Evolutionary conservation across 768 basidiomycete genomes (phyloP).

Genomic region (Russula earlei): DNA sequence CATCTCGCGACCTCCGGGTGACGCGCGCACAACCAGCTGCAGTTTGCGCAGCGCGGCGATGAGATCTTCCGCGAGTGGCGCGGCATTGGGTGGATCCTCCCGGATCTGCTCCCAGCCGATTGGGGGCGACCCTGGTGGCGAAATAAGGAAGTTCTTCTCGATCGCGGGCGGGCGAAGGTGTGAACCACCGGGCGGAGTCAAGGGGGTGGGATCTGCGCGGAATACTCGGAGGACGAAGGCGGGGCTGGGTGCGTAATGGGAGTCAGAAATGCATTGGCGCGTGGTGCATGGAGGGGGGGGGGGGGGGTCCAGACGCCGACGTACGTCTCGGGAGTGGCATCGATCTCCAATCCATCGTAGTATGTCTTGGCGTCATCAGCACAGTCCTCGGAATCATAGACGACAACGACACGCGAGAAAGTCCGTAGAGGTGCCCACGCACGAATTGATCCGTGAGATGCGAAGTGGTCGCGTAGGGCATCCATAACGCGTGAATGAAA

Average conservation of each 20-base stretch:
- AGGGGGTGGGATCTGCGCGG: constrained; percentile 61
- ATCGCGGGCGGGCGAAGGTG: constrained; percentile 62
- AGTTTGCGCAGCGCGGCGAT: constrained; percentile 68
- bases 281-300: not conserved
- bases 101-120: constrained; percentile 90
- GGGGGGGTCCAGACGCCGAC: no score
- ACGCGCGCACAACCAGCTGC: constrained; percentile 34
- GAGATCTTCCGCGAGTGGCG: constrained; percentile 82
- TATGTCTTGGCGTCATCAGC: constrained; percentile 59
- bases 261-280: not conserved
- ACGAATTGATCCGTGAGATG: constrained; percentile 69
- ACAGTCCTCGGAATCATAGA: constrained; percentile 54
- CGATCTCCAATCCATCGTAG: constrained; percentile 56
- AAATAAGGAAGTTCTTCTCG: constrained; percentile 95
- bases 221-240: constrained; percentile 54
- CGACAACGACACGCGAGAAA: constrained; percentile 75
- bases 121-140: constrained; percentile 95
- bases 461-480: constrained; percentile 64
- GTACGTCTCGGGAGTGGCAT: constrained; percentile 44
- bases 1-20: constrained; percentile 38
- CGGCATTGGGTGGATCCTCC: constrained; percentile 83
- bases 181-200: constrained; percentile 21
- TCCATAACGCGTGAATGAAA: constrained; percentile 64
- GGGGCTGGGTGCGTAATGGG: constrained; percentile 28
- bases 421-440: constrained; percentile 83